phyloP scores from a whole-genome alignment of 345 rosid genomes.

The Eucalyptus decipiens region DNA sequence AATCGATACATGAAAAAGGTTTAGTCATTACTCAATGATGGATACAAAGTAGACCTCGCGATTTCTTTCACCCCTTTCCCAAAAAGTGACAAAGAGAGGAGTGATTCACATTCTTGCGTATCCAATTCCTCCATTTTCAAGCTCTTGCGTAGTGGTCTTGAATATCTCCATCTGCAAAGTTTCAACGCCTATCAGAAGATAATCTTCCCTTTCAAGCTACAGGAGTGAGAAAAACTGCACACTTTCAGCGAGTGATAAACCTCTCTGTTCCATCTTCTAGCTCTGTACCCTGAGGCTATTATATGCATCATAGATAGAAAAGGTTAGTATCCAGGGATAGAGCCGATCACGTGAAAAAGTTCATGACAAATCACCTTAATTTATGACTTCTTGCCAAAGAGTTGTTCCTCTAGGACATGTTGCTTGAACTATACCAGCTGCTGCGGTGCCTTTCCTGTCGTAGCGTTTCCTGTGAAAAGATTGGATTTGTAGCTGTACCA shows the following conservation, averaged over 20 bases:
- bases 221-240: neutral
- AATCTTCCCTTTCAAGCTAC: neutral
- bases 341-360: neutral
- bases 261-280: slow-evolving; percentile 1
- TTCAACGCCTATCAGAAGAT: neutral
- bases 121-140: neutral
- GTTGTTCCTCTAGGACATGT: neutral
- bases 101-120: neutral
- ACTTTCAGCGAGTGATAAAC: neutral
- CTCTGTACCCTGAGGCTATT: neutral
- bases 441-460: neutral
- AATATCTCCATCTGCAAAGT: slow-evolving; percentile 1
- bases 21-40: neutral
- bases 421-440: neutral
- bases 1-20: neutral
- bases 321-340: neutral
- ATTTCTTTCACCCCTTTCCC: neutral
- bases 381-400: neutral
- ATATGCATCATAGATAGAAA: neutral
- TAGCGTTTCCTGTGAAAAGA: neutral
- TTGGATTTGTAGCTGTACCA: no score
- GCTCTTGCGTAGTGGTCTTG: neutral
- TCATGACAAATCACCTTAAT: neutral
- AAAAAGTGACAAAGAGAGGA: neutral
- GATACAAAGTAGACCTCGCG: neutral